Evolutionary conservation across 306 rosid genomes (phyloP).

Genomic region (Betula pendula): DNA sequence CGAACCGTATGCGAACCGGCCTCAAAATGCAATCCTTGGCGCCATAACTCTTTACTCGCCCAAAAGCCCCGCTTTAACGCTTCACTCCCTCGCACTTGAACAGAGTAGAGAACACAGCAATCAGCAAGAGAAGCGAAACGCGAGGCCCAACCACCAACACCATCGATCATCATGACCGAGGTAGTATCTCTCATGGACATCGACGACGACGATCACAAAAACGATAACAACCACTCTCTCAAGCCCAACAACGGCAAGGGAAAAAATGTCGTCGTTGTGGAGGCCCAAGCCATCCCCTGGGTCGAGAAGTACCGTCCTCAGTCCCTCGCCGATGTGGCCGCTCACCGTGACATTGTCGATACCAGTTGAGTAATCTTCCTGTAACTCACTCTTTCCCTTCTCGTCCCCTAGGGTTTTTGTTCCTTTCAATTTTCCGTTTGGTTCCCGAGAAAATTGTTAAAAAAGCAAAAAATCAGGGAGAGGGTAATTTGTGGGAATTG

Average conservation of each 20-base stretch:
- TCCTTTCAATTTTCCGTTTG: slow-evolving; percentile 19
- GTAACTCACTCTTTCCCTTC: not conserved
- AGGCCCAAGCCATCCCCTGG: slow-evolving; percentile 66
- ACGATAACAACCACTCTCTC: slow-evolving; percentile 9
- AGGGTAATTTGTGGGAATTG: not conserved
- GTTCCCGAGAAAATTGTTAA: not conserved
- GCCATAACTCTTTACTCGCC: not conserved
- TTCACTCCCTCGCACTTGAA: not conserved
- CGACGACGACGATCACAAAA: slow-evolving; percentile 41
- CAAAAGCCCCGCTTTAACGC: not conserved
- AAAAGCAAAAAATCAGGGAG: not conserved
- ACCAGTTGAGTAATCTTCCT: slow-evolving; percentile 49
- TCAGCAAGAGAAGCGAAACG: not conserved
- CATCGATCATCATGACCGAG: slow-evolving; percentile 47
- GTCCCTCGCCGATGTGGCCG: slow-evolving; percentile 87
- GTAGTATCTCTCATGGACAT: slow-evolving; percentile 54
- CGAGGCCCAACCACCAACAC: not conserved
- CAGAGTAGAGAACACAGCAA: not conserved
- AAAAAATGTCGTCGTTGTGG: slow-evolving; percentile 34
- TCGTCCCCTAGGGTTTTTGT: slow-evolving; percentile 40
- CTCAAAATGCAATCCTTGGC: not conserved
- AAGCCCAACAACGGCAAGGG: slow-evolving; percentile 39
- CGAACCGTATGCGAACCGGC: not conserved
- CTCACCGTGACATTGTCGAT: slow-evolving; percentile 96
- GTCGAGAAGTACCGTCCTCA: slow-evolving; percentile 95